phyloP scores from a whole-genome alignment of 2,329 filamentous ascomycete genomes.

The Ophiostoma angusticollis region DNA sequence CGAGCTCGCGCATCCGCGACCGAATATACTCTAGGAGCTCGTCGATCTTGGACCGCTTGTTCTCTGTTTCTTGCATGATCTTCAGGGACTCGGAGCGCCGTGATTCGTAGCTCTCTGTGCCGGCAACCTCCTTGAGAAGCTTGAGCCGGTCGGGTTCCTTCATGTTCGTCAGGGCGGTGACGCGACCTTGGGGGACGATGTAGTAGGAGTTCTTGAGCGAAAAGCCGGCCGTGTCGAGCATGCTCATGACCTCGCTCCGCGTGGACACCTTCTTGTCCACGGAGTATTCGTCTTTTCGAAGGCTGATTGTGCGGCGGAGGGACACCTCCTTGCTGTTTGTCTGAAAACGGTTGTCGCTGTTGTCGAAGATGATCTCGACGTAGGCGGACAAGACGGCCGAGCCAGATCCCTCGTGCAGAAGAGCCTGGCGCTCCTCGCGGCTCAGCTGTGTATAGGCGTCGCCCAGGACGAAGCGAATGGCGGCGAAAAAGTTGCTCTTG shows the following conservation, averaged over 20 bases:
- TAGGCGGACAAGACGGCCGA: slow-evolving; percentile 99
- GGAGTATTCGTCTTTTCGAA: slow-evolving; percentile 98
- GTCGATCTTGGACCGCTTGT: slow-evolving; percentile 89
- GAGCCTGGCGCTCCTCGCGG: slow-evolving; percentile 85
- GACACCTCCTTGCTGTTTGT: slow-evolving; percentile 85
- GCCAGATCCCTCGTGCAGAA: slow-evolving; percentile 95
- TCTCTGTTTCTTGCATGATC: slow-evolving; percentile 94
- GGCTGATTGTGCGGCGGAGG: slow-evolving; percentile 82
- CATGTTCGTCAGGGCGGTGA: slow-evolving; percentile 96
- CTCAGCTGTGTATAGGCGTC: slow-evolving; percentile 96
- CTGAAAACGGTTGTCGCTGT: slow-evolving; percentile 87
- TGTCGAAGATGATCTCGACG: slow-evolving; percentile 98
- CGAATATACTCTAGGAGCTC: slow-evolving; percentile 86
- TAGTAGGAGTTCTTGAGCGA: slow-evolving; percentile 98
- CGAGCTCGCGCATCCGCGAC: slow-evolving; percentile 73
- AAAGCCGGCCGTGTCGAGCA: slow-evolving; percentile 91
- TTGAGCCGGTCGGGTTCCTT: slow-evolving; percentile 86
- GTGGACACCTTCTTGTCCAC: slow-evolving; percentile 86
- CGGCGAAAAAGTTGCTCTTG: slow-evolving; percentile 99
- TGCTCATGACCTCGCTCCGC: slow-evolving; percentile 85
- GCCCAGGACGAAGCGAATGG: slow-evolving; percentile 94
- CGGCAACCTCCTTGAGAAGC: slow-evolving; percentile 92
- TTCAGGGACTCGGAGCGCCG: slow-evolving; percentile 83
- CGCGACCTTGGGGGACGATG: slow-evolving; percentile 93
- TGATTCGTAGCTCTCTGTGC: slow-evolving; percentile 92